A percentile compares a stretch with the other conserved stretches of the same genome.
phyloP scores from a whole-genome alignment of 257 asterid genomes.

The Solanum sparsipilum region DNA sequence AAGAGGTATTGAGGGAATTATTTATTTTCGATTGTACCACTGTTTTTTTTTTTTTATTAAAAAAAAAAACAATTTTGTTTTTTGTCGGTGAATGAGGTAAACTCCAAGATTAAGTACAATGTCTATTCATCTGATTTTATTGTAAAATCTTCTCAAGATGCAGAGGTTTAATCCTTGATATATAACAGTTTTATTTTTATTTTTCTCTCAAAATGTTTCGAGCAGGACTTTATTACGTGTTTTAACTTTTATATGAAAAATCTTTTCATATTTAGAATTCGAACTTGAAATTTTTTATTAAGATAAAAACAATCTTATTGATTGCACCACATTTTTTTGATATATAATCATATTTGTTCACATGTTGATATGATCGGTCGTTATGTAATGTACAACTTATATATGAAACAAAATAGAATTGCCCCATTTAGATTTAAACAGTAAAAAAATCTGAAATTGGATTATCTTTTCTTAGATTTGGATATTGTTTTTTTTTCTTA shows the following conservation, averaged over 20 bases:
- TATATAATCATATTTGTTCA: background rate
- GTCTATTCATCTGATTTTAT: background rate
- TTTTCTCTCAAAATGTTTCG: too few relatives aligned
- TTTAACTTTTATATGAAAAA: too few relatives aligned
- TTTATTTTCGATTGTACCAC: background rate
- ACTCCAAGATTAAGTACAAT: background rate
- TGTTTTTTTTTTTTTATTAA: too few relatives aligned
- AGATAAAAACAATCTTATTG: too few relatives aligned
- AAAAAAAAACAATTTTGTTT: too few relatives aligned
- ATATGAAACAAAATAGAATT: background rate
- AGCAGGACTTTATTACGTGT: too few relatives aligned
- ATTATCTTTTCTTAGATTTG: background rate
- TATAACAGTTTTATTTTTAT: too few relatives aligned
- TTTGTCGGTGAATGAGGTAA: background rate
- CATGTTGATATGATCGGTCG: background rate
- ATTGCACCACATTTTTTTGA: accelerated
- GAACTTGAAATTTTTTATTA: accelerated
- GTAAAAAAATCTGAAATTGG: background rate
- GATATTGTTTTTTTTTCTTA: background rate
- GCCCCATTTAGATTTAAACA: background rate
- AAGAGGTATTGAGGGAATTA: too few relatives aligned
- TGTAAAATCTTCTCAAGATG: background rate
- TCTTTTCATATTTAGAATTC: accelerated
- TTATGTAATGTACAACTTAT: background rate
- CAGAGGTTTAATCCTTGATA: background rate